Evolutionary conservation across 305 asterid genomes (phyloP).

Genomic region (Fraxinus albicans): DNA sequence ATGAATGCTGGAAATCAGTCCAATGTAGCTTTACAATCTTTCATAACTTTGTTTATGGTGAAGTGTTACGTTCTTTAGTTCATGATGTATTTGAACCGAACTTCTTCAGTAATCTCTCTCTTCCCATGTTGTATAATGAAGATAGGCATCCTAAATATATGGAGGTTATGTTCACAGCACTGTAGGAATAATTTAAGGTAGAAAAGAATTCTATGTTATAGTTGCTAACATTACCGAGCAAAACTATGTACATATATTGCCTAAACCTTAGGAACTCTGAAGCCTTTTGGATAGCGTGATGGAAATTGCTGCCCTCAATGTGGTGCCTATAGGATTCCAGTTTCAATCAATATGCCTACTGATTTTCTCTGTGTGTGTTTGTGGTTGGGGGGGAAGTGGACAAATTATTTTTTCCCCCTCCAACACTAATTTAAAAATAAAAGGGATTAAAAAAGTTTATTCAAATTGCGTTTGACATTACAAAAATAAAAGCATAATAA

Average conservation of each 20-base stretch:
- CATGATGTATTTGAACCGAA: background rate
- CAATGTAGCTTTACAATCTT: background rate
- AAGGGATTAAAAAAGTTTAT: background rate
- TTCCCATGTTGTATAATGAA: background rate
- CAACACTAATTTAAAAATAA: background rate
- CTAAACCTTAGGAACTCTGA: background rate
- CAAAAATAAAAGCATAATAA: background rate
- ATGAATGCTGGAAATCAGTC: constrained; percentile 7
- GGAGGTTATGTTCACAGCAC: background rate
- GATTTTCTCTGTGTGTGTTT: background rate
- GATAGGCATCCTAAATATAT: background rate
- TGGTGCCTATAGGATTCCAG: background rate
- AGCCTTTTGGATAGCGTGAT: background rate
- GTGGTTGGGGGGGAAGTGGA: background rate
- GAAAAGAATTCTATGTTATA: background rate
- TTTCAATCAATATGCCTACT: background rate
- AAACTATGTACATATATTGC: background rate
- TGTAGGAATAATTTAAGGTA: background rate
- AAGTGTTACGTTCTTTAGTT: background rate
- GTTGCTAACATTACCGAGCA: background rate
- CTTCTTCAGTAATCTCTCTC: background rate
- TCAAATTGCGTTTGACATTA: background rate
- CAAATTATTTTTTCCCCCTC: background rate
- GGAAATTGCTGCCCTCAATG: background rate
- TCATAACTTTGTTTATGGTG: background rate